Conservation (phyloP, 1,284 basidiomycete genomes). For the Pascua sp. region DNA sequence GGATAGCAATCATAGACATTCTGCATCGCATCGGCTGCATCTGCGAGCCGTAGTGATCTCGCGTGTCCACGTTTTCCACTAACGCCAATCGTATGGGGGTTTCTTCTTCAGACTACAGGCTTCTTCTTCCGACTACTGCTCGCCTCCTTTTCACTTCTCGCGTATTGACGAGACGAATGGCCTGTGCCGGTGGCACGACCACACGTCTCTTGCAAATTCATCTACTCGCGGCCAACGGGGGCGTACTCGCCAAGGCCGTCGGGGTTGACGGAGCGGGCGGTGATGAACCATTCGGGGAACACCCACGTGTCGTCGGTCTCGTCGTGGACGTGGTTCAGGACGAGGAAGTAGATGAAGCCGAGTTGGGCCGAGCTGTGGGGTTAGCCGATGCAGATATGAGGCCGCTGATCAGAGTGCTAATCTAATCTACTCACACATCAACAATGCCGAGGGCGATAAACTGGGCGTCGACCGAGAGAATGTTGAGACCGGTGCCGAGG, state of each 20-base stretch:
- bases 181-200: no score
- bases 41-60: no score
- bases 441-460: conserved; percentile 44
- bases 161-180: no score
- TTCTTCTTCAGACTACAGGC: no score
- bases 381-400: background rate
- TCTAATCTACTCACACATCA: conserved; percentile 35
- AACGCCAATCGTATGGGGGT: no score
- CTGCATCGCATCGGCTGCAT: no score
- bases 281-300: conserved; percentile 45
- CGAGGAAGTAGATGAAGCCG: conserved; percentile 44
- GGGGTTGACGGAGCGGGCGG: conserved; percentile 23
- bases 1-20: no score
- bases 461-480: conserved; percentile 40
- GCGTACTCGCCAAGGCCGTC: conserved; percentile 44
- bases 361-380: conserved; percentile 33
- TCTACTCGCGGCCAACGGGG: conserved; percentile 19
- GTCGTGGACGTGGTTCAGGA: conserved; percentile 42
- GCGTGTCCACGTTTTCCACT: no score
- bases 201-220: no score
- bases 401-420: background rate
- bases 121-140: no score
- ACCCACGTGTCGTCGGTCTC: conserved; percentile 37
- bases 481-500: conserved; percentile 37
- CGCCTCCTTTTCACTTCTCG: no score